Base-by-base conservation (phyloP, 2,329 filamentous ascomycete species). In the Fusarium continuum region DNA sequence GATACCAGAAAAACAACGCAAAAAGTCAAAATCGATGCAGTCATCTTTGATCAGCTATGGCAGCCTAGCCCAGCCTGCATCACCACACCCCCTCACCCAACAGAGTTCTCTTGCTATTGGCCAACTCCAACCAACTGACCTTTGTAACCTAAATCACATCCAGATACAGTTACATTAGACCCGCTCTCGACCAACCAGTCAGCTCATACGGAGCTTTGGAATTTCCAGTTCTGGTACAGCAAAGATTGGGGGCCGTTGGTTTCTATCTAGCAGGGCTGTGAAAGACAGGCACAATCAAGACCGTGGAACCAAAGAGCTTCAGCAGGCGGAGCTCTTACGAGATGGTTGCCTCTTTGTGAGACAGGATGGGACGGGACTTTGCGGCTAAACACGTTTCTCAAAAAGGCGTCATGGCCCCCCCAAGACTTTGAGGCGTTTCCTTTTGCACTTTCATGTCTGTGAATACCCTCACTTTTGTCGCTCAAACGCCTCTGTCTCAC, bases 61-160 rank as follows among this genome's bases (percentile, higher is more conserved):
- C 41, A 67, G 65, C 62, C 67, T 69, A 55, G 50, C 7, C 36
- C 32, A 67, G 26, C 55, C 56, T 70, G 60, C 67, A 70, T 62
- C 52, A 63, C 54, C 47, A 49, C 59, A 58, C 60, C 55, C 64
- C 40, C 55, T 56, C 62, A 41, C 35, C 34, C 25, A 41, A 26
- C 20, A 17, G 23, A 32, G 26, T 32, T 14, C 31, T 22, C 13
- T 16, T 20, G n/a, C 35, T 20, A 69, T 69, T 69, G 67, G 67
- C 45, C 50, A 49, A 43, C 10, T 1, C 3, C 17, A 38, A 38
- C 41, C 55, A 55, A 64, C 51, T 61, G 62, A 60, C 65, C 55
- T 38, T 7, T 54, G 48, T 11, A 16, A 55, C n/a, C 41, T 39
- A 46, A 31, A 28, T 26, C 50, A 26, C 16, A 54, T 61, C 40